Percentiles rank a stretch among this genome's conserved stretches.
These are phyloP conservation scores for Sporothrix protearum DNA, from an alignment of 2,329 filamentous ascomycete genomes.

Conservation along the genomic window DNA sequence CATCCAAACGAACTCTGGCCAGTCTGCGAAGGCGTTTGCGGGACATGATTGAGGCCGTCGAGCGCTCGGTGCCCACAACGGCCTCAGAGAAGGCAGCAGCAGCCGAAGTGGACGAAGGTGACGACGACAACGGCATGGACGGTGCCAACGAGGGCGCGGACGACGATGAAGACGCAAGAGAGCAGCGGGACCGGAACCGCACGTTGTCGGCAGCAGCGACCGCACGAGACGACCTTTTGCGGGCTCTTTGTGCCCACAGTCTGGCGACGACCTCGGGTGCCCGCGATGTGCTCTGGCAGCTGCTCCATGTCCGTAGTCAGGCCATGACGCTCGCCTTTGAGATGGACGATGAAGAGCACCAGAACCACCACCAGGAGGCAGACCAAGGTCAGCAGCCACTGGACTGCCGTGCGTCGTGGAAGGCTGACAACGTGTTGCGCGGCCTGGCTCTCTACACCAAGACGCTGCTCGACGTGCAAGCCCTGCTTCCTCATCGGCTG, in stretches of 20 bases:
- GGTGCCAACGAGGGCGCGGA: not conserved
- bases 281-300: slow-evolving; percentile 73
- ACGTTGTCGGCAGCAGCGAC: not conserved
- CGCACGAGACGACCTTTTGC: slow-evolving; percentile 54
- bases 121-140: not conserved
- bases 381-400: not conserved
- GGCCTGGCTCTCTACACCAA: slow-evolving; percentile 70
- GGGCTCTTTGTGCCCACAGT: slow-evolving; percentile 77
- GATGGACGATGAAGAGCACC: slow-evolving; percentile 40
- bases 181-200: not conserved
- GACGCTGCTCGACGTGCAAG: slow-evolving; percentile 66
- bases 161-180: not conserved
- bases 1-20: slow-evolving; percentile 60
- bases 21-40: slow-evolving; percentile 59
- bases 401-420: slow-evolving; percentile 34
- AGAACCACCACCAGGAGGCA: not conserved
- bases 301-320: slow-evolving; percentile 68
- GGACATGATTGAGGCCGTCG: slow-evolving; percentile 61
- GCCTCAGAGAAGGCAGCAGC: not conserved
- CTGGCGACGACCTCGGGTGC: slow-evolving; percentile 76
- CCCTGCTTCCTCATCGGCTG: slow-evolving; percentile 68
- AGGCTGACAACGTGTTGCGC: slow-evolving; percentile 52
- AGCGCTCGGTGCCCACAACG: slow-evolving; percentile 21
- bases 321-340: slow-evolving; percentile 64
- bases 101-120: not conserved